Percentiles rank a stretch among this genome's conserved stretches.
These are phyloP conservation scores for Colletotrichum sp. DNA, from an alignment of 2,329 filamentous ascomycete species.

Conservation along the genomic window DNA sequence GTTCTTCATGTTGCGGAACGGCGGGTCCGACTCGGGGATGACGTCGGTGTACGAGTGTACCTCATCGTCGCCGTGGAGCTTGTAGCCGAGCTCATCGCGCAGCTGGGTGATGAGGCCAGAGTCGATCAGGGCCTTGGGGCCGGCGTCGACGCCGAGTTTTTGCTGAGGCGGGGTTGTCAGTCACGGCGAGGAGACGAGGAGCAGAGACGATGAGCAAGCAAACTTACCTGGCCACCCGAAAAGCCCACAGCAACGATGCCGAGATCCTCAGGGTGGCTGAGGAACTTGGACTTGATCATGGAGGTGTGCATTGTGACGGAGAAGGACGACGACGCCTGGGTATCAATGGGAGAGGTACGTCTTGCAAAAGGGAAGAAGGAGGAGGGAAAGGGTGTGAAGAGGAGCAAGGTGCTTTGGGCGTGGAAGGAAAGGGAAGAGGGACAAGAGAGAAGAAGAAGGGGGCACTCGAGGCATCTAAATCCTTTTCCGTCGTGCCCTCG, in stretches of 20 bases:
- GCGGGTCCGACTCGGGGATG: conserved; percentile 73
- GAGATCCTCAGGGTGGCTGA: conserved; percentile 77
- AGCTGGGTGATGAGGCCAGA: conserved; percentile 86
- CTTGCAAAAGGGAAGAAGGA: not conserved
- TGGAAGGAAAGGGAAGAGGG: not conserved
- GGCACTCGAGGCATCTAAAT: conserved; percentile 10
- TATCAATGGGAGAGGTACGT: not conserved
- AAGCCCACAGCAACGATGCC: conserved; percentile 95
- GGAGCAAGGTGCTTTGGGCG: not conserved
- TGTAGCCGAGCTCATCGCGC: conserved; percentile 84
- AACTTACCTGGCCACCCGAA: conserved; percentile 87
- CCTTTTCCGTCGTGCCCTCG: not conserved
- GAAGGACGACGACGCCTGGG: not conserved
- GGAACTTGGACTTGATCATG: conserved; percentile 72
- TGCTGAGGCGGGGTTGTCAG: conserved; percentile 55
- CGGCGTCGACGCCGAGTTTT: conserved; percentile 91
- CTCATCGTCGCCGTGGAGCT: conserved; percentile 79
- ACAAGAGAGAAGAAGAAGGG: not conserved
- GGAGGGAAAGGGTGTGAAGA: not conserved
- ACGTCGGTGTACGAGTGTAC: conserved; percentile 84
- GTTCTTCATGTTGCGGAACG: conserved; percentile 93
- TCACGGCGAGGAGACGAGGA: not conserved
- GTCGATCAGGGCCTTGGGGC: conserved; percentile 86
- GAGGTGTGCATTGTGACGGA: conserved; percentile 51
- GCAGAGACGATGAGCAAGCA: not conserved